Base-by-base conservation (phyloP, 1,284 basidiomycete species). In the Sporisorium exsertum region DNA sequence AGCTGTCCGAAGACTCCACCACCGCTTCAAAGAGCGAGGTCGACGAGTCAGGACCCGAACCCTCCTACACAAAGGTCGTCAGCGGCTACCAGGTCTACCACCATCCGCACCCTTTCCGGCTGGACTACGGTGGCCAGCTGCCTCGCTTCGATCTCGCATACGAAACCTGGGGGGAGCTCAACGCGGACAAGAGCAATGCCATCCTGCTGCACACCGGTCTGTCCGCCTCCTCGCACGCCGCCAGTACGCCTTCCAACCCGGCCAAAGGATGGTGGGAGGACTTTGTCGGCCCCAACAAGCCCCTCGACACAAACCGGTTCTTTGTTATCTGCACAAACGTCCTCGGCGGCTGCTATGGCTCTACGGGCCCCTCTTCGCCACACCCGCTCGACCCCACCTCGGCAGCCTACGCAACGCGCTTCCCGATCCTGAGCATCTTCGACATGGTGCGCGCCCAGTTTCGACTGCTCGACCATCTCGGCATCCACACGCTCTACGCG, bases 241-340 rank as follows among this genome's bases (percentile, higher is more conserved):
- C 95, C 0, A 92, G 92, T 13, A 93, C 93, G 0, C 85, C 89
- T 2, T 87, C 89, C 13, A 97, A 97, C 77, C 90, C 93, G 0
- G 87, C 93, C 0, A 89, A 91, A 24, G 96, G 97, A 6, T 99
- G 96, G 97, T 99, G 96, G 96, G 93, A 99, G 87, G 92, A 93
- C 80, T 99, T 98, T 87, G 94, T 99, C 70, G 96, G 97, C 0
- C 95, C 95, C 2, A 94, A 94, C 65, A 84, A 83, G 58, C 91
- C 95, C 3, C 89, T 99, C 37, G 97, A 99, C 87, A 98, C 96
- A 4, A 89, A 95, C 84, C 90, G 91, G 58, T 97, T 93, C 88
- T 98, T 93, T 87, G 88, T 99, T 83, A 91, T 99, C 53, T 99
- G 96, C 87, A 95, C 95, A 15, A 99, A 99, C 86, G 95, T 97